phyloP scores from a whole-genome alignment of 1,284 basidiomycete species.

The Rhodotorula sp. region DNA sequence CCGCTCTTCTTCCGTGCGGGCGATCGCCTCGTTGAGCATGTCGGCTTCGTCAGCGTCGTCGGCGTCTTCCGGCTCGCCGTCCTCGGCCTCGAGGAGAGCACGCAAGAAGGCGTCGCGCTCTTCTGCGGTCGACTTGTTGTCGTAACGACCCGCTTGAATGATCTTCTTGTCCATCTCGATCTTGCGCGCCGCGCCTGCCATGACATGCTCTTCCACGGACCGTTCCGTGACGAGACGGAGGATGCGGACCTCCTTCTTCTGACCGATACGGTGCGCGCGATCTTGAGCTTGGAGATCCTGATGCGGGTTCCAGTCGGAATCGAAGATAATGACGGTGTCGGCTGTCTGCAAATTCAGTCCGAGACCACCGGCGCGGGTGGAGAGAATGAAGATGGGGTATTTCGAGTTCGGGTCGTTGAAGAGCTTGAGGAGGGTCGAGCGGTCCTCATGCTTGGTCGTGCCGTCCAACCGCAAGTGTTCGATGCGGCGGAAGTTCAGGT shows the following conservation, averaged over 20 bases:
- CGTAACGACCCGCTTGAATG: slow-evolving; percentile 98
- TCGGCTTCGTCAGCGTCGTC: slow-evolving; percentile 96
- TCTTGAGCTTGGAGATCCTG: slow-evolving; percentile 79
- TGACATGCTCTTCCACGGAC: slow-evolving; percentile 86
- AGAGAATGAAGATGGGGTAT: slow-evolving; percentile 91
- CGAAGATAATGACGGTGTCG: slow-evolving; percentile 97
- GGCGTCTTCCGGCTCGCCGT: slow-evolving; percentile 74
- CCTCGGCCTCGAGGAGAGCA: slow-evolving; percentile 68
- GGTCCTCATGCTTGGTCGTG: slow-evolving; percentile 96
- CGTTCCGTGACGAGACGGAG: slow-evolving; percentile 96
- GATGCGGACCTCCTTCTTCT: slow-evolving; percentile 97
- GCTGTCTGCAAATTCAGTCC: slow-evolving; percentile 97
- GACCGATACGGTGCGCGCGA: slow-evolving; percentile 76
- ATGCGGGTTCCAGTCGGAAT: slow-evolving; percentile 73
- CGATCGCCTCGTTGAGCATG: slow-evolving; percentile 81
- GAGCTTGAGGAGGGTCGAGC: slow-evolving; percentile 79
- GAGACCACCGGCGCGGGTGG: slow-evolving; percentile 94
- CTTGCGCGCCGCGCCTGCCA: slow-evolving; percentile 86
- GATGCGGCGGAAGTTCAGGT: slow-evolving; percentile 84
- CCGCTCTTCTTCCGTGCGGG: slow-evolving; percentile 78
- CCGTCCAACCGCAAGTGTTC: slow-evolving; percentile 94
- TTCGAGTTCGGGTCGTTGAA: slow-evolving; percentile 92
- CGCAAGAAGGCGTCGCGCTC: slow-evolving; percentile 88
- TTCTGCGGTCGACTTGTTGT: slow-evolving; percentile 96
- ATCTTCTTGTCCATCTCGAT: slow-evolving; percentile 96